These are phyloP conservation scores for Dryas integrifolia DNA, from an alignment of 331 rosid genomes.

Conservation along the genomic window DNA sequence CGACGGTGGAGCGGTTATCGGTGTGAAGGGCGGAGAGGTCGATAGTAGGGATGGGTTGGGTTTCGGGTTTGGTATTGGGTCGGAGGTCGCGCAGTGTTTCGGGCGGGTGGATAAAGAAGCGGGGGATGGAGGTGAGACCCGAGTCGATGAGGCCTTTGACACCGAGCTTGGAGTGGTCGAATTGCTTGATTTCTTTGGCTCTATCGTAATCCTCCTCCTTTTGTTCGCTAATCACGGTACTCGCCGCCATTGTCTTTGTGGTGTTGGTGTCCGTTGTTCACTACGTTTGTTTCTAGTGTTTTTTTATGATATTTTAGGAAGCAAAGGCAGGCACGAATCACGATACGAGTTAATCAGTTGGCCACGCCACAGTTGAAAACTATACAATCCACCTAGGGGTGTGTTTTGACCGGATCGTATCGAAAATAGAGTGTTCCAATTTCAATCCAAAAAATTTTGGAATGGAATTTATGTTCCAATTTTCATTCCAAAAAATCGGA, in stretches of 20 bases:
- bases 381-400: too few relatives aligned
- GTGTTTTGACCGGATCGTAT: too few relatives aligned
- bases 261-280: not conserved
- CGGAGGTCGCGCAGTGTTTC: slow-evolving; percentile 40
- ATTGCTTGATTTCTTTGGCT: slow-evolving; percentile 35
- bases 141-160: slow-evolving; percentile 69
- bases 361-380: too few relatives aligned
- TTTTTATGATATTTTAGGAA: not conserved
- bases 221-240: not conserved
- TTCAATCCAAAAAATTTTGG: too few relatives aligned
- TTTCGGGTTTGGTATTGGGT: not conserved
- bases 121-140: slow-evolving; percentile 53
- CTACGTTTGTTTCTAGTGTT: too few relatives aligned
- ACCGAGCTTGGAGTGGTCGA: slow-evolving; percentile 56
- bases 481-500: too few relatives aligned
- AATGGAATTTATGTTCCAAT: too few relatives aligned
- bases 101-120: slow-evolving; percentile 62
- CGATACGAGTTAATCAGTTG: too few relatives aligned
- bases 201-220: not conserved
- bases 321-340: too few relatives aligned
- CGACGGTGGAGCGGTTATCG: slow-evolving; percentile 28
- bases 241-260: not conserved
- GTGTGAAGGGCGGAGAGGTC: slow-evolving; percentile 46
- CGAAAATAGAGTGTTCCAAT: too few relatives aligned
- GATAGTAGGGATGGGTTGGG: slow-evolving; percentile 44